Base-by-base conservation (phyloP, 2,329 filamentous ascomycete species). In the Fusarium cyanostomum region DNA sequence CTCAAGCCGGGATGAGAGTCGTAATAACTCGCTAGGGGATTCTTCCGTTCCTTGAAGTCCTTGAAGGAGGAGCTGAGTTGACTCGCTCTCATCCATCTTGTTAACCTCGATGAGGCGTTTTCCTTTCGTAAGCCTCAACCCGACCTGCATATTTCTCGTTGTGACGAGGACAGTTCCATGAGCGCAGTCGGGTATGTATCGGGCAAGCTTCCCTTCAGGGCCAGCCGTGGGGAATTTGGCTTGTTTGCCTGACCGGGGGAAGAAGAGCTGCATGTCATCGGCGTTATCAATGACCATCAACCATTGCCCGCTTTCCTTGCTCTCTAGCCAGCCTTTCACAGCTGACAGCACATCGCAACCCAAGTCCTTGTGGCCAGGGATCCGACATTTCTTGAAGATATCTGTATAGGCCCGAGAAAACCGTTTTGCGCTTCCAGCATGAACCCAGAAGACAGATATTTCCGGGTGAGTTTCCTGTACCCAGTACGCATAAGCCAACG, bases 361-460 rank as follows among this genome's bases (percentile, higher is more conserved):
- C 0, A 71, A 46, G 5, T 74, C 50, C 4, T 74, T 52, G 5
- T 71, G 56, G 0, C 67, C 70, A 1, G 62, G 42, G 0, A 79
- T 65, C 2, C 68, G 66, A 30, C 72, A 67, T 2, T 55, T 15
- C 11, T 72, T 54, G 1, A 75, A 75, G n/a, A 79, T 78, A 0
- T 35, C 42, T 24, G 55, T 15, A n/a, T 75, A 78, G 0, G 67
- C 66, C 39, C 78, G 65, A 9, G 73, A 65, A n/a, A 78, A 69
- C 0, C 75, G 70, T 2, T 70, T 71, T 0, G 46, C 28, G 3
- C 62, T 76, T 4, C 59, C 67, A 0, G 73, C 74, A 54, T 77
- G 71, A 1, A 78, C 59, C 75, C 75, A 78, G 41, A 78, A 77
- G 1, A 75, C 59, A 13, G 72, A 76, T 0, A 24, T 43, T 6